Evolutionary conservation across 2,329 filamentous ascomycete genomes (phyloP).

Genomic region (Penicillium sp.): DNA sequence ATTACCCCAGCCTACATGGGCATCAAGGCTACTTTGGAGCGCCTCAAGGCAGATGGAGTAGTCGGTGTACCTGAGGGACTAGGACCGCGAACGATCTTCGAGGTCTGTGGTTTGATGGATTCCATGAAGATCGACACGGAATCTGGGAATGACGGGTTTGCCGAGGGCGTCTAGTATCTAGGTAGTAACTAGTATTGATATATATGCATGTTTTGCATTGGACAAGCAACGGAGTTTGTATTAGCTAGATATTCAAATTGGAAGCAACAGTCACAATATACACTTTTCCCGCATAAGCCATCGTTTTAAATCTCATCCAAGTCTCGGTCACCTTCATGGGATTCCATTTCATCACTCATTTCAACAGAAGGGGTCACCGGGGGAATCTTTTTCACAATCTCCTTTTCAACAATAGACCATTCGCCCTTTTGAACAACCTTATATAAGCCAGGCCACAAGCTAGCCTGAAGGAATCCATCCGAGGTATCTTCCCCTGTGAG

Average conservation of each 20-base stretch:
- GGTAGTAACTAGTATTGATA: neutral
- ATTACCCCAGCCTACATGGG: conserved; percentile 39
- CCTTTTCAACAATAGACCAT: conserved; percentile 9
- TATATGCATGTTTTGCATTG: neutral
- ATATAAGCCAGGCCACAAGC: conserved; percentile 17
- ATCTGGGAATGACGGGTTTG: conserved; percentile 37
- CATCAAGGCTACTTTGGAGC: conserved; percentile 34
- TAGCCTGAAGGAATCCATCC: neutral
- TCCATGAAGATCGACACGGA: conserved; percentile 40
- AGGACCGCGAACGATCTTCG: conserved; percentile 39
- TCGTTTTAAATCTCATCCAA: neutral
- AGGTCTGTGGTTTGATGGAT: conserved; percentile 42
- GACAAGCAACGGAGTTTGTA: neutral
- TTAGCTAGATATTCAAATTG: neutral
- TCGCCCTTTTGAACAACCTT: neutral
- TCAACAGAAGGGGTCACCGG: too few species aligned
- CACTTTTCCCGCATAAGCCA: too few species aligned
- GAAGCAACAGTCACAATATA: neutral
- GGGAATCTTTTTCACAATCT: conserved; percentile 4
- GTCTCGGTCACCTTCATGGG: neutral
- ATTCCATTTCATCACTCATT: neutral
- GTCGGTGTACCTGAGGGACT: conserved; percentile 31
- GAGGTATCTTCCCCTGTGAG: neutral
- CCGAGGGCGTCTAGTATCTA: conserved; percentile 24
- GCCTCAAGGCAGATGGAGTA: conserved; percentile 37